Evolutionary conservation across 2,329 filamentous ascomycete species (phyloP).

Genomic region (Aureobasidium melanogenum): DNA sequence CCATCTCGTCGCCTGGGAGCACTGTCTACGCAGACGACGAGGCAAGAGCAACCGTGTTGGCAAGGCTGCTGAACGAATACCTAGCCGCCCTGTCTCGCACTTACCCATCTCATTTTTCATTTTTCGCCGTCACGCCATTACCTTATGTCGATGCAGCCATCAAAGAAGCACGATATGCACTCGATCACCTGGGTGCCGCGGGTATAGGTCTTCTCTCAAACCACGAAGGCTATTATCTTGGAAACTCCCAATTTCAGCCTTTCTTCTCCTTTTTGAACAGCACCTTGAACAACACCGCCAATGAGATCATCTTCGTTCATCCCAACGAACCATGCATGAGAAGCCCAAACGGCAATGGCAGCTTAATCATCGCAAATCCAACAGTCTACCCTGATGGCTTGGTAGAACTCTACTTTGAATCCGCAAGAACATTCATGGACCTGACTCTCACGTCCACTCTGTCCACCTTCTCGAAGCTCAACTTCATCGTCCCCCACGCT

Average conservation of each 20-base stretch:
- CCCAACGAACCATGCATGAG: slow-evolving; percentile 40
- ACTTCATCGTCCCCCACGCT: slow-evolving; percentile 41
- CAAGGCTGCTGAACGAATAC: slow-evolving; percentile 34
- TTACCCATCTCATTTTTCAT: slow-evolving; percentile 38
- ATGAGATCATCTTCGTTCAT: slow-evolving; percentile 46
- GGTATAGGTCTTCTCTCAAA: slow-evolving; percentile 47
- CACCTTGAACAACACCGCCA: slow-evolving; percentile 19
- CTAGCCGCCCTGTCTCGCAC: slow-evolving; percentile 31
- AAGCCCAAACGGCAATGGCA: slow-evolving; percentile 1
- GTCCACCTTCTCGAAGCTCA: slow-evolving; percentile 36
- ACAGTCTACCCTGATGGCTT: slow-evolving; percentile 33
- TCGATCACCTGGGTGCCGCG: slow-evolving; percentile 36
- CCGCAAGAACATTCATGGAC: slow-evolving; percentile 39
- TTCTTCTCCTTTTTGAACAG: slow-evolving; percentile 42
- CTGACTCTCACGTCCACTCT: slow-evolving; percentile 42
- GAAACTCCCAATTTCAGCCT: slow-evolving; percentile 35
- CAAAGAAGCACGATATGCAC: slow-evolving; percentile 37
- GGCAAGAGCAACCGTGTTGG: slow-evolving; percentile 27
- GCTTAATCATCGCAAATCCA: slow-evolving; percentile 16
- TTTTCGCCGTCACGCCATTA: slow-evolving; percentile 46
- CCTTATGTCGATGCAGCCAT: slow-evolving; percentile 41
- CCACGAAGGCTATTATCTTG: slow-evolving; percentile 44
- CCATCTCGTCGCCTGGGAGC: slow-evolving; percentile 44
- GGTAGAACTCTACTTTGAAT: slow-evolving; percentile 48
- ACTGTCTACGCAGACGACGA: slow-evolving; percentile 37